These are phyloP conservation scores for Cystofilobasidium ferigula DNA, from an alignment of 768 basidiomycete species.

Conservation along the genomic window DNA sequence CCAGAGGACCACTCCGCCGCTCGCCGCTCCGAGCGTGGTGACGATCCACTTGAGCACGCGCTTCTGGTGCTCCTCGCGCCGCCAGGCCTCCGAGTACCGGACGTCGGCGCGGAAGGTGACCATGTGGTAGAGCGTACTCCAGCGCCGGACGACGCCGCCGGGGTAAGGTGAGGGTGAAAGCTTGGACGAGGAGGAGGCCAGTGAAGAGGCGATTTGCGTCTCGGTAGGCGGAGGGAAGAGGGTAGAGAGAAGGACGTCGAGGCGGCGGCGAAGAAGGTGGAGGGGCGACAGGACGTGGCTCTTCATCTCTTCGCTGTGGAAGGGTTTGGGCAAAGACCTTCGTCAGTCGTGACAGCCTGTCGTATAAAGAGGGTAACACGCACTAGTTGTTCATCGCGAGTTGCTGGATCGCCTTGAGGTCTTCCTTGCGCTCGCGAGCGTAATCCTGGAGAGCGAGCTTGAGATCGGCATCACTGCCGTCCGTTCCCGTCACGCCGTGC, in stretches of 20 bases:
- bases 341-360: not conserved
- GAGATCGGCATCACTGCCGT: slow-evolving; percentile 27
- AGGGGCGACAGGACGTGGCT: slow-evolving; percentile 72
- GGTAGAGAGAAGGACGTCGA: slow-evolving; percentile 53
- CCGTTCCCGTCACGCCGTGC: slow-evolving; percentile 52
- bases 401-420: slow-evolving; percentile 79
- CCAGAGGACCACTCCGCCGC: slow-evolving; percentile 39
- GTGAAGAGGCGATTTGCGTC: slow-evolving; percentile 27
- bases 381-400: slow-evolving; percentile 96
- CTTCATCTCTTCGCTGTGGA: slow-evolving; percentile 76
- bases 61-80: slow-evolving; percentile 60
- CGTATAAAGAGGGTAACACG: no score
- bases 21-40: slow-evolving; percentile 32
- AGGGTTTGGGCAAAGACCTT: not conserved
- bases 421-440: slow-evolving; percentile 68
- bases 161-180: slow-evolving; percentile 47
- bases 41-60: slow-evolving; percentile 44
- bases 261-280: slow-evolving; percentile 64
- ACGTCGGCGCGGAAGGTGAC: slow-evolving; percentile 95
- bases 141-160: slow-evolving; percentile 50
- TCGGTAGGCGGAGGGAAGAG: slow-evolving; percentile 30
- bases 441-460: slow-evolving; percentile 62
- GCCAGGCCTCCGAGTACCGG: slow-evolving; percentile 69
- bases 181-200: not conserved
- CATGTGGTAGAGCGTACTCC: slow-evolving; percentile 94